These are phyloP conservation scores for Volvox carteri DNA, from an alignment of 163 green algal species.

Conservation along the genomic window DNA sequence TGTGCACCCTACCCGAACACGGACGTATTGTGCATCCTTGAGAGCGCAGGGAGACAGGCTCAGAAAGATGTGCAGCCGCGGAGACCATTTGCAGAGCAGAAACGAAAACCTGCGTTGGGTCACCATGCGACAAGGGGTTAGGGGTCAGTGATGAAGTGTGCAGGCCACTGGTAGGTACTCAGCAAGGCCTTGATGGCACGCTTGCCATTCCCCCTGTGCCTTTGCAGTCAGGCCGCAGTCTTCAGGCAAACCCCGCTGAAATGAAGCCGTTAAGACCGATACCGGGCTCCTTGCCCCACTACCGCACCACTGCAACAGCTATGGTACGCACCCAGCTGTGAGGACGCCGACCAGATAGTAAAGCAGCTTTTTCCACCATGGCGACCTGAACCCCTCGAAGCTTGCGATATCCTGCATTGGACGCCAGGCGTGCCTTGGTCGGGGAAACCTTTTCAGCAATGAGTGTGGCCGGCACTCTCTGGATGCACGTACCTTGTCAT, in stretches of 20 bases:
- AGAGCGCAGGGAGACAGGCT: conserved; percentile 59
- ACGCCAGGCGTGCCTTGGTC: background rate
- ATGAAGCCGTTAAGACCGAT: background rate
- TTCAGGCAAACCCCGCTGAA: background rate
- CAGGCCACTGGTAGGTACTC: no score
- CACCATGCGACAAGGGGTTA: no score
- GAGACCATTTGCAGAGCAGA: conserved; percentile 67
- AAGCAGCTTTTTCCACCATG: conserved; percentile 64
- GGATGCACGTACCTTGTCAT: conserved; percentile 39
- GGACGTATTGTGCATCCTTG: conserved; percentile 62
- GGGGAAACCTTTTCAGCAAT: conserved; percentile 80
- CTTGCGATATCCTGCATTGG: conserved; percentile 60
- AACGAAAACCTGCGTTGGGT: conserved; percentile 54
- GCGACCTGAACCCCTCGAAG: conserved; percentile 65
- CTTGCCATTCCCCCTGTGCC: no score
- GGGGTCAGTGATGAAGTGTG: no score
- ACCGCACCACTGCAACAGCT: background rate
- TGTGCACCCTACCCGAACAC: conserved; percentile 62
- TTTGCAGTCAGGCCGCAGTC: no score
- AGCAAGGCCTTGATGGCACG: background rate
- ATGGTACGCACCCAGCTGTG: conserved; percentile 30
- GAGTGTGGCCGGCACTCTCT: conserved; percentile 58
- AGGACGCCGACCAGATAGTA: conserved; percentile 61
- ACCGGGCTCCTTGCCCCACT: background rate
- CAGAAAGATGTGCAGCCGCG: conserved; percentile 53